Evolutionary conservation across 2,329 filamentous ascomycete species (phyloP), one percentile per base, ranked within the genome.

Genomic region (Fusarium equiseti): DNA sequence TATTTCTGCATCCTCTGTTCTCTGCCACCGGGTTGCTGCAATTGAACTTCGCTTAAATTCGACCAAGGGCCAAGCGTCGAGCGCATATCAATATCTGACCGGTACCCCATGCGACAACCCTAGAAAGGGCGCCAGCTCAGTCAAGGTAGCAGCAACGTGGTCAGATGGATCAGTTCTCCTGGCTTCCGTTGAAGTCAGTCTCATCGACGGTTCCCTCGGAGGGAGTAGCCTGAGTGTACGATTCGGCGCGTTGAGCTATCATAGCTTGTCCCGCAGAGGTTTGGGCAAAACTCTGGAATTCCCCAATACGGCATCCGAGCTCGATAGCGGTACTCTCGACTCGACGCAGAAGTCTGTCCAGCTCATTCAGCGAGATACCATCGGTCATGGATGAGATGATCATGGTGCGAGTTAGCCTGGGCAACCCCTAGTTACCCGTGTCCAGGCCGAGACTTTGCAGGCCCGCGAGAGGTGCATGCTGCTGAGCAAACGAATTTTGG

Each of bases 281-380:
- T n/a, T 16, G 24, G 16, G 78, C 59, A 27, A 79, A 81, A 49
- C 87, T 85, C 63, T 87, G 84, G 69, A 85, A 87, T 67, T 87
- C 83, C 22, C 82, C 80, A 46, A 88, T 83, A 29, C 84, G 83
- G 72, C 87, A 80, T 9, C 85, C 86, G 32, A 89, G 81, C 77
- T 88, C 85, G 75, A 85, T 83, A 15, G 87, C 86, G 5, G 85
- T 82, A 45, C 84, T 80, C 70, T 89, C 86, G 56, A 89, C 83
- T 70, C 85, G 81, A 53, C 86, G 82, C 63, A 88, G 79, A 53
- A 83, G 79, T 7, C 87, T 81, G 2, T 82, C 80, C 53, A 81
- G 80, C 68, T 79, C 81, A 68, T 85, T 82, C 31, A 83, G 81
- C 18, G 73, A 71, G 29, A 83, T 81, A 24, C 84, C 82, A 54